These are phyloP conservation scores for Inga laurina DNA, from an alignment of 306 rosid genomes.

Conservation along the genomic window DNA sequence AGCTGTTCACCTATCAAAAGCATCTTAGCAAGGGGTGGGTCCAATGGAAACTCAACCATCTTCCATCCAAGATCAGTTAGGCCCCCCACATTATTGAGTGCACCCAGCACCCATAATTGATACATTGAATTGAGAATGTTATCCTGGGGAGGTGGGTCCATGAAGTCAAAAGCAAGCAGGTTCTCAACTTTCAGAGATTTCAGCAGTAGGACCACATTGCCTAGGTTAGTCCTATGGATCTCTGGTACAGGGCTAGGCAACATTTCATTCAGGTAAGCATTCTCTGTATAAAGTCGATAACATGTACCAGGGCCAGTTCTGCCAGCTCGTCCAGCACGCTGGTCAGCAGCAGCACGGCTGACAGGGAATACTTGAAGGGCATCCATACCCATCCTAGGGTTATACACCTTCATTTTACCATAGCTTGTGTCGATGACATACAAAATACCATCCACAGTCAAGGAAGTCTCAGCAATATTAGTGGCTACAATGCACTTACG, in stretches of 20 bases:
- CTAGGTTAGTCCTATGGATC: slow-evolving; percentile 96
- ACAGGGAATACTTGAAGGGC: slow-evolving; percentile 73
- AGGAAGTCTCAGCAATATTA: slow-evolving; percentile 94
- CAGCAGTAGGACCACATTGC: slow-evolving; percentile 88
- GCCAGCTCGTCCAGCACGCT: slow-evolving; percentile 99
- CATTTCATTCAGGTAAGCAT: slow-evolving; percentile 88
- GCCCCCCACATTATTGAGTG: slow-evolving; percentile 89
- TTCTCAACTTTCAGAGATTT: slow-evolving; percentile 96
- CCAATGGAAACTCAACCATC: slow-evolving; percentile 98
- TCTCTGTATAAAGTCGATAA: slow-evolving; percentile 88
- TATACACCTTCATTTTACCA: slow-evolving; percentile 97
- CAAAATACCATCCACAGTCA: slow-evolving; percentile 93
- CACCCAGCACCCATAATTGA: slow-evolving; percentile 98
- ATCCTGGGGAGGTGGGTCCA: slow-evolving; percentile 99
- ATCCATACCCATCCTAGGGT: slow-evolving; percentile 99
- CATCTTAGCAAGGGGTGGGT: slow-evolving; percentile 99
- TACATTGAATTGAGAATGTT: slow-evolving; percentile 98
- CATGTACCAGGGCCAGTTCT: slow-evolving; percentile 99
- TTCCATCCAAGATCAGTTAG: slow-evolving; percentile 96
- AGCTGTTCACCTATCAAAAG: slow-evolving; percentile 85
- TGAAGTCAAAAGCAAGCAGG: slow-evolving; percentile 91
- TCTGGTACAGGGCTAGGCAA: slow-evolving; percentile 94
- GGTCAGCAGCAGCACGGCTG: slow-evolving; percentile 98
- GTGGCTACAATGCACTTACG: slow-evolving; percentile 99
- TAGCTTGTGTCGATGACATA: slow-evolving; percentile 96